phyloP scores from a whole-genome alignment of 352 stramenopile species.

The Phytophthora hybrid region DNA sequence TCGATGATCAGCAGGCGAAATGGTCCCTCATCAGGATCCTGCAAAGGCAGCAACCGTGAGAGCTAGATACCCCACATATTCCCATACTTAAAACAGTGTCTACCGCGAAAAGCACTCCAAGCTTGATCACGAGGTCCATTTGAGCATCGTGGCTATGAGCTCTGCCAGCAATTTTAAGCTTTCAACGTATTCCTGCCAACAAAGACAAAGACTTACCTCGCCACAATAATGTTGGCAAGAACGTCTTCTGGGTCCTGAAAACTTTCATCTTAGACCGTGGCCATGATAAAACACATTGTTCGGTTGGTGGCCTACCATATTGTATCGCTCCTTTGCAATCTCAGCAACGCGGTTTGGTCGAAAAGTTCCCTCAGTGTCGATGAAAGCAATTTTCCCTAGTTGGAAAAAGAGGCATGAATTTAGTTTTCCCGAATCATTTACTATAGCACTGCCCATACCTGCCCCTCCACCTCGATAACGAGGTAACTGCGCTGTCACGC shows the following conservation, averaged over 20 bases:
- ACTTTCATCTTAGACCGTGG: slow-evolving; percentile 1
- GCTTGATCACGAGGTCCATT: slow-evolving; percentile 89
- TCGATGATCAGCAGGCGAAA: slow-evolving; percentile 92
- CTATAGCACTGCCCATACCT: slow-evolving; percentile 44
- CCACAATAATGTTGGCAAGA: slow-evolving; percentile 96
- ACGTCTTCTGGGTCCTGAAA: slow-evolving; percentile 79
- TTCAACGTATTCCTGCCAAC: neutral
- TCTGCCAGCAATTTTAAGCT: slow-evolving; percentile 42
- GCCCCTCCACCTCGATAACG: slow-evolving; percentile 81
- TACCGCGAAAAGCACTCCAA: slow-evolving; percentile 79
- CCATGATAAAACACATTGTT: neutral
- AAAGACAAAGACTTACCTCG: slow-evolving; percentile 49
- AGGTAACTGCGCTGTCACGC: slow-evolving; percentile 87
- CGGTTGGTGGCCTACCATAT: slow-evolving; percentile 48
- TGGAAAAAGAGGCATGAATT: slow-evolving; percentile 3
- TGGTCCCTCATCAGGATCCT: slow-evolving; percentile 76
- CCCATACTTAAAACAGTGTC: neutral
- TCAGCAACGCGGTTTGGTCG: slow-evolving; percentile 85
- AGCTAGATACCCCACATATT: neutral
- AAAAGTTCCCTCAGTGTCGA: slow-evolving; percentile 95
- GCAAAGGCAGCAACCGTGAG: slow-evolving; percentile 8
- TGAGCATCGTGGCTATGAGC: slow-evolving; percentile 90
- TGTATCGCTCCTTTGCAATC: slow-evolving; percentile 87
- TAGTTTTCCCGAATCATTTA: neutral
- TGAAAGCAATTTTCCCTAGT: slow-evolving; percentile 83